These are phyloP conservation scores for Trametes maxima DNA, from an alignment of 768 basidiomycete genomes.

Conservation along the genomic window DNA sequence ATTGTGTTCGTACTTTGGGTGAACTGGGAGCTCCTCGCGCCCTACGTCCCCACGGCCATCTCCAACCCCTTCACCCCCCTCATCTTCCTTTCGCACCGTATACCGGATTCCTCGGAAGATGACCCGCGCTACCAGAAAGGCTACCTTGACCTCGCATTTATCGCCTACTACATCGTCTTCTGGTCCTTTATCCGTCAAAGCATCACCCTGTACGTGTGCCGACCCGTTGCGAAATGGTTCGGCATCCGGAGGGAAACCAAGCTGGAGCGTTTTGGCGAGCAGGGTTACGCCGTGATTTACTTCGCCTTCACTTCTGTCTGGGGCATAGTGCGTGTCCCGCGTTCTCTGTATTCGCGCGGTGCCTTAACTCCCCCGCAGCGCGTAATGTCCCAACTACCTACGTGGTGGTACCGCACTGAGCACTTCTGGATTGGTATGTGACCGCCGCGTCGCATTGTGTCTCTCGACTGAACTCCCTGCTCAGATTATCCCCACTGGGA, in stretches of 20 bases:
- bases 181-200: slow-evolving; percentile 87
- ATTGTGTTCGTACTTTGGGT: slow-evolving; percentile 60
- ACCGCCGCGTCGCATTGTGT: slow-evolving; percentile 19
- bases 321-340: slow-evolving; percentile 67
- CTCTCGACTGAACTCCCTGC: neutral
- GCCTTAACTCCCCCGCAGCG: slow-evolving; percentile 44
- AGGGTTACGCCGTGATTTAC: slow-evolving; percentile 85
- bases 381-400: slow-evolving; percentile 81
- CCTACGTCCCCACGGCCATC: slow-evolving; percentile 48
- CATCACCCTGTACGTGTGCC: slow-evolving; percentile 63
- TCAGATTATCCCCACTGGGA: slow-evolving; percentile 88
- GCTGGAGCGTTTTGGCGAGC: slow-evolving; percentile 87
- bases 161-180: slow-evolving; percentile 82
- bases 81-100: slow-evolving; percentile 70
- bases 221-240: slow-evolving; percentile 67
- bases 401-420: slow-evolving; percentile 83
- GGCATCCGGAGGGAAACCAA: slow-evolving; percentile 71
- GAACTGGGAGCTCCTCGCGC: slow-evolving; percentile 62
- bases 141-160: slow-evolving; percentile 74
- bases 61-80: slow-evolving; percentile 75
- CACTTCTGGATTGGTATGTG: slow-evolving; percentile 80
- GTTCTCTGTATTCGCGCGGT: neutral
- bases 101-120: slow-evolving; percentile 52
- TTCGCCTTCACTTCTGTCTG: slow-evolving; percentile 68
- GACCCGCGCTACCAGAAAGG: slow-evolving; percentile 73